These are phyloP conservation scores for Russula brevipes DNA, from an alignment of 768 basidiomycete species.

Conservation along the genomic window DNA sequence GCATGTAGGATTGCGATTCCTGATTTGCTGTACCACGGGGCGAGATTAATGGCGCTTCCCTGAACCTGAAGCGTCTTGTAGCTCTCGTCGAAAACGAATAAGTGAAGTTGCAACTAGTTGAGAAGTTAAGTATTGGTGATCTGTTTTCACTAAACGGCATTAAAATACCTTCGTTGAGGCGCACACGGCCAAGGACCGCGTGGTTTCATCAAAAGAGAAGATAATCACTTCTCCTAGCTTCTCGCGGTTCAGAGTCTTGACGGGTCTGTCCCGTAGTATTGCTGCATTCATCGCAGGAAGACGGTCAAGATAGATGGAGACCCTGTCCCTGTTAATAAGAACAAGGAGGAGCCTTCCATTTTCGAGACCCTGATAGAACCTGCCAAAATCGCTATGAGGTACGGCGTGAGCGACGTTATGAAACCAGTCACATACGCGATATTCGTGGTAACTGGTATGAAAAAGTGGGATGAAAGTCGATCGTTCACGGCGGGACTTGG, in stretches of 20 bases:
- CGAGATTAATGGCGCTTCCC: conserved; percentile 40
- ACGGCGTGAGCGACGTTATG: not conserved
- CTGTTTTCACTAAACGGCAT: not conserved
- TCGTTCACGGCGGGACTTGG: conserved; percentile 11
- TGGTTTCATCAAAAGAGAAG: conserved; percentile 49
- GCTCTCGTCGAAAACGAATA: conserved; percentile 45
- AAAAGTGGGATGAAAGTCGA: conserved; percentile 6
- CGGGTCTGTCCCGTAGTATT: not conserved
- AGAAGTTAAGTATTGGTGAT: not conserved
- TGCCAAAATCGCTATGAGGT: not conserved
- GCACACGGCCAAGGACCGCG: conserved; percentile 45
- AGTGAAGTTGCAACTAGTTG: conserved; percentile 35
- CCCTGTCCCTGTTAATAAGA: not conserved
- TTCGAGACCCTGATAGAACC: conserved; percentile 19
- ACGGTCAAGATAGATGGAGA: conserved; percentile 21
- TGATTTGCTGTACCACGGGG: conserved; percentile 38
- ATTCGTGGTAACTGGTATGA: not conserved
- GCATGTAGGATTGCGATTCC: conserved; percentile 33
- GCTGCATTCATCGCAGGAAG: not conserved
- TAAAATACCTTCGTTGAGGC: conserved; percentile 37
- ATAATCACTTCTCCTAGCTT: conserved; percentile 44
- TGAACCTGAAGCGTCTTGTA: conserved; percentile 39
- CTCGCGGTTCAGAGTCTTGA: conserved; percentile 35
- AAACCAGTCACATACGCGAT: conserved; percentile 6
- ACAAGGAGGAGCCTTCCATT: conserved; percentile 14